Percentiles rank a stretch among this genome's conserved stretches.
These are phyloP conservation scores for Lyophyllum semitale DNA, from an alignment of 768 basidiomycete species.

Conservation along the genomic window DNA sequence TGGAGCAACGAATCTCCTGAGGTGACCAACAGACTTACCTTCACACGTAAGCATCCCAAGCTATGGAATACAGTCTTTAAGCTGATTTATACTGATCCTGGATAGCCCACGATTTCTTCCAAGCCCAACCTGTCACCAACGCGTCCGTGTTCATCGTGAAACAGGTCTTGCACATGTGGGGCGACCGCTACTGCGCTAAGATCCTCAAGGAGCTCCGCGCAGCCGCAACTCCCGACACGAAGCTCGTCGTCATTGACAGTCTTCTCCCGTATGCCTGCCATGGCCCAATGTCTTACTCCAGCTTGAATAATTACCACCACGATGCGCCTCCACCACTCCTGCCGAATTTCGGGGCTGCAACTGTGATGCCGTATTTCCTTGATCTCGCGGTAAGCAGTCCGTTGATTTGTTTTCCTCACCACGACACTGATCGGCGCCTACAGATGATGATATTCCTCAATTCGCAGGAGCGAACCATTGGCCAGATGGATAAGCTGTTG, in stretches of 20 bases:
- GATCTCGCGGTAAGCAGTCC: conserved; percentile 8
- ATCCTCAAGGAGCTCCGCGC: conserved; percentile 35
- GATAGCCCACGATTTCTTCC: conserved; percentile 39
- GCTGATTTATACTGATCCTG: neutral
- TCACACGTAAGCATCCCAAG: neutral
- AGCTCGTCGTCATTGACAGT: conserved; percentile 38
- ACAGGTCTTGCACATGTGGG: conserved; percentile 41
- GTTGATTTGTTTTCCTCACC: too few species aligned
- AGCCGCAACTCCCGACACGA: conserved; percentile 33
- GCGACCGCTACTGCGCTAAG: conserved; percentile 27
- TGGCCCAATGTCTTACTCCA: neutral
- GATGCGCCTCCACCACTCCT: conserved; percentile 10
- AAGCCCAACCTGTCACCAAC: conserved; percentile 32
- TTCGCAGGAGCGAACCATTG: too few species aligned
- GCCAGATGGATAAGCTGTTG: too few species aligned
- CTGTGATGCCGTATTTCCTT: conserved; percentile 5
- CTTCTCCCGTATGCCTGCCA: conserved; percentile 30
- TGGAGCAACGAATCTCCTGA: conserved; percentile 9
- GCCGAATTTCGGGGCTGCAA: conserved; percentile 8
- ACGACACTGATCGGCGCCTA: too few species aligned
- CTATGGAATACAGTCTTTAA: neutral
- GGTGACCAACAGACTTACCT: neutral
- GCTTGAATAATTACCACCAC: neutral
- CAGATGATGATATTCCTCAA: too few species aligned
- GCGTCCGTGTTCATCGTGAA: conserved; percentile 38